phyloP scores from a whole-genome alignment of 2,329 filamentous ascomycete genomes.

The Simplicillium sp. region DNA sequence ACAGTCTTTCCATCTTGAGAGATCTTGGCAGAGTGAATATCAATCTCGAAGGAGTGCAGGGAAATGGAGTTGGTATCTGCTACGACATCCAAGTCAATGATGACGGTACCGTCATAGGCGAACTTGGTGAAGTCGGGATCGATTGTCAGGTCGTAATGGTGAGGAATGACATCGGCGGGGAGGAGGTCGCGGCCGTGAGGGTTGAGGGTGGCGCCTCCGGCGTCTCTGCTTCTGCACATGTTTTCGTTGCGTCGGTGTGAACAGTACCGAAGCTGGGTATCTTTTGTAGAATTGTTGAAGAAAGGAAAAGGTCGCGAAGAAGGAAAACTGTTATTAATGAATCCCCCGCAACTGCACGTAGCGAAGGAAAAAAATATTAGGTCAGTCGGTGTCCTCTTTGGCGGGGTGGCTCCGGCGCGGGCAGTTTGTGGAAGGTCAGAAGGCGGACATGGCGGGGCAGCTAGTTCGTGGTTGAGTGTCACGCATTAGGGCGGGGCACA shows the following conservation, averaged over 20 bases:
- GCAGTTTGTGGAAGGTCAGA: too few relatives aligned
- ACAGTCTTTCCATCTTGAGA: slow-evolving; percentile 34
- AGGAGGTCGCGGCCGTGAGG: slow-evolving; percentile 61
- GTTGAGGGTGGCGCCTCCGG: slow-evolving; percentile 18
- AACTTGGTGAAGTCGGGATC: slow-evolving; percentile 86
- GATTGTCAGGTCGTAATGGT: slow-evolving; percentile 82
- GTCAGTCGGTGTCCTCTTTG: too few relatives aligned
- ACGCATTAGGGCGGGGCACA: too few relatives aligned
- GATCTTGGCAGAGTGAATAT: slow-evolving; percentile 57
- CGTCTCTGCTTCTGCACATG: slow-evolving; percentile 52
- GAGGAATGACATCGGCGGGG: slow-evolving; percentile 84
- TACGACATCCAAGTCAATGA: slow-evolving; percentile 78
- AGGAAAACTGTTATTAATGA: too few relatives aligned
- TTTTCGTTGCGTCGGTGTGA: slow-evolving; percentile 57
- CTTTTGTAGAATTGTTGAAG: too few relatives aligned
- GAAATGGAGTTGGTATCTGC: slow-evolving; percentile 80
- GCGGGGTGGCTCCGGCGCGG: too few relatives aligned
- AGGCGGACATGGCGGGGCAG: too few relatives aligned
- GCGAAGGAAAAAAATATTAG: too few relatives aligned
- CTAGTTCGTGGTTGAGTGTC: too few relatives aligned
- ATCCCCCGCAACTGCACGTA: too few relatives aligned
- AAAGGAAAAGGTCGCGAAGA: too few relatives aligned
- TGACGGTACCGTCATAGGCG: slow-evolving; percentile 74
- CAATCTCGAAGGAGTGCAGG: slow-evolving; percentile 78
- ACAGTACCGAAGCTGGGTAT: slow-evolving; percentile 29